A percentile compares a stretch with the other conserved stretches of the same genome.
These are phyloP conservation scores for Trichoderma sp. DNA, from an alignment of 2,329 filamentous ascomycete genomes.

Conservation along the genomic window DNA sequence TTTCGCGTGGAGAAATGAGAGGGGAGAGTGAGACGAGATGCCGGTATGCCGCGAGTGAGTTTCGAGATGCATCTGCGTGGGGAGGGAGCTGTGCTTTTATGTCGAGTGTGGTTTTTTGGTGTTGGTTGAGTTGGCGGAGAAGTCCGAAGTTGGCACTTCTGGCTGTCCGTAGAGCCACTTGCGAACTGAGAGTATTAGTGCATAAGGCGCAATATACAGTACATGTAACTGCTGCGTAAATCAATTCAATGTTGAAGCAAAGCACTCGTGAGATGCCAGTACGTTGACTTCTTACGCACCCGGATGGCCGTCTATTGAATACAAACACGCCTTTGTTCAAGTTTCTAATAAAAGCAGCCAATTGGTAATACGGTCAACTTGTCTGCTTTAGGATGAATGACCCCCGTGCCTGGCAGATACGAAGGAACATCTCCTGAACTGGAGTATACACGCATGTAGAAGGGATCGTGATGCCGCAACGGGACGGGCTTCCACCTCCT, in stretches of 20 bases:
- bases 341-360: neutral
- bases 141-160: neutral
- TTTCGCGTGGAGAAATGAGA: neutral
- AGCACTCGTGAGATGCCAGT: neutral
- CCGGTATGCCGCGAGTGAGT: neutral
- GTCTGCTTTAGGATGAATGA: neutral
- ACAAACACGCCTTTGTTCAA: neutral
- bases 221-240: neutral
- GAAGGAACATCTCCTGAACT: neutral
- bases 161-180: neutral
- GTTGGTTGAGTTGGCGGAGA: neutral
- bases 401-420: neutral
- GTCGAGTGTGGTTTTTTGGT: neutral
- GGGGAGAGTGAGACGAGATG: neutral
- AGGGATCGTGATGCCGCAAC: neutral
- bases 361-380: neutral
- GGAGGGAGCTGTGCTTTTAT: neutral
- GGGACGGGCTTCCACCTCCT: neutral
- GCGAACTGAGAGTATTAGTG: neutral
- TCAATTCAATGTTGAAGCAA: neutral
- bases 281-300: neutral
- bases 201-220: neutral
- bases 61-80: neutral
- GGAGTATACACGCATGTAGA: neutral
- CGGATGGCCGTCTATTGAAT: neutral